These are phyloP conservation scores for Dovyalis caffra DNA, from an alignment of 345 rosid species.

Conservation along the genomic window DNA sequence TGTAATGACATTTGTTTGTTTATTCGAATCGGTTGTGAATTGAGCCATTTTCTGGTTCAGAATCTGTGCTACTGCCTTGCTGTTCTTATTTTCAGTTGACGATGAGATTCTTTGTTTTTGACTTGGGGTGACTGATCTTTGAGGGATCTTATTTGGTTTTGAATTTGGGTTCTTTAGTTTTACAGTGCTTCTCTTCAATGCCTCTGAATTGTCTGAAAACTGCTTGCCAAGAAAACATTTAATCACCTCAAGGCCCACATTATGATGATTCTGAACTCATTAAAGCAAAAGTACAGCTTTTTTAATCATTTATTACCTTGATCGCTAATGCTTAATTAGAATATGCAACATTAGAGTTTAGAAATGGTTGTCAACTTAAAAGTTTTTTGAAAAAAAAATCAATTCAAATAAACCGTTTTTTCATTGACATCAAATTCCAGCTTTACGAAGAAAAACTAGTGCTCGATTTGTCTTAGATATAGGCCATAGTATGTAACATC, in stretches of 20 bases:
- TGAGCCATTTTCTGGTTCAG: slow-evolving; percentile 18
- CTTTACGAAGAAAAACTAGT: no score
- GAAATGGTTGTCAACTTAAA: no score
- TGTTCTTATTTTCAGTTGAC: slow-evolving; percentile 12
- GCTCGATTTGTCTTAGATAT: no score
- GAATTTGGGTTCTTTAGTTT: slow-evolving; percentile 26
- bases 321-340: no score
- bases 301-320: not conserved
- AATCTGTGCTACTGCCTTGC: not conserved
- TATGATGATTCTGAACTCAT: not conserved
- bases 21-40: not conserved
- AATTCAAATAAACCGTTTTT: no score
- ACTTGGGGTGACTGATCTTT: slow-evolving; percentile 25
- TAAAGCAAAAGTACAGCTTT: not conserved
- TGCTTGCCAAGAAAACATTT: not conserved
- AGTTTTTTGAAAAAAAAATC: no score
- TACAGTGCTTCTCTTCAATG: slow-evolving; percentile 3
- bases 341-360: no score
- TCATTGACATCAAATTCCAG: no score
- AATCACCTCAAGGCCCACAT: not conserved
- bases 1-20: not conserved
- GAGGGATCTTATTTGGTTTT: slow-evolving; percentile 28
- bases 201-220: slow-evolving; percentile 36
- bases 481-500: no score
- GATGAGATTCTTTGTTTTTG: slow-evolving; percentile 23